These are phyloP conservation scores for Neurospora africana DNA, from an alignment of 495 filamentous ascomycete genomes.

Conservation along the genomic window DNA sequence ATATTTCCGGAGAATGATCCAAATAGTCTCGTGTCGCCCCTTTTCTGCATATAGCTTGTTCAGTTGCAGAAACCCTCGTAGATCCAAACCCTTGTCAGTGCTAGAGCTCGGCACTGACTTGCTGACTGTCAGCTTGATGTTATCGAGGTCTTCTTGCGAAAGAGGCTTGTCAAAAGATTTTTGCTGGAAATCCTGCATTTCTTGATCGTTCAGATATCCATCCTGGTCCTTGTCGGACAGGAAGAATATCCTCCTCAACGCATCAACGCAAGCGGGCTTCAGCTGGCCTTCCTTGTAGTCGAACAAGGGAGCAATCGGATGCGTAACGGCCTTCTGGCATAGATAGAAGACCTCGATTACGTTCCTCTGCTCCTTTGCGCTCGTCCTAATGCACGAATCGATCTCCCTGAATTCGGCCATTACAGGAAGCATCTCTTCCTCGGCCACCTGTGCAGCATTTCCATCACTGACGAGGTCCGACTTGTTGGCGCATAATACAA, in stretches of 20 bases:
- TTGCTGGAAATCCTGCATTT: slow-evolving; percentile 81
- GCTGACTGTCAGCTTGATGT: slow-evolving; percentile 76
- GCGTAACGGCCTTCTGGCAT: slow-evolving; percentile 96
- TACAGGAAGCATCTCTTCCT: slow-evolving; percentile 95
- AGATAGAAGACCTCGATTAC: slow-evolving; percentile 96
- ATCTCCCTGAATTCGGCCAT: slow-evolving; percentile 99
- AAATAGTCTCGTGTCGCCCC: slow-evolving; percentile 95
- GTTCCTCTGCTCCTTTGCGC: slow-evolving; percentile 88
- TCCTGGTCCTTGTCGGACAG: slow-evolving; percentile 94
- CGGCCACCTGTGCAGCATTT: slow-evolving; percentile 67
- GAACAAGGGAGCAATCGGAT: slow-evolving; percentile 91
- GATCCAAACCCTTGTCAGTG: slow-evolving; percentile 63
- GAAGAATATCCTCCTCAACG: slow-evolving; percentile 84
- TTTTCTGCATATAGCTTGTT: slow-evolving; percentile 97
- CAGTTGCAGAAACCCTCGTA: slow-evolving; percentile 71
- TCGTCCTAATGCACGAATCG: slow-evolving; percentile 91
- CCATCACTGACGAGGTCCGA: slow-evolving; percentile 60
- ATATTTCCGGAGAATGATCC: slow-evolving; percentile 91
- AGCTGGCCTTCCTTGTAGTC: slow-evolving; percentile 86
- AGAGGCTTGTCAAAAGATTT: slow-evolving; percentile 85
- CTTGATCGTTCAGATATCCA: slow-evolving; percentile 81
- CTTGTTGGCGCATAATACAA: slow-evolving; percentile 95
- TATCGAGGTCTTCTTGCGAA: slow-evolving; percentile 64
- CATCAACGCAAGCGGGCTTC: slow-evolving; percentile 79
- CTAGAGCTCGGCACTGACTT: slow-evolving; percentile 54